Base-by-base conservation (phyloP, 2,329 filamentous ascomycete species). In the Fusarium algeriense region DNA sequence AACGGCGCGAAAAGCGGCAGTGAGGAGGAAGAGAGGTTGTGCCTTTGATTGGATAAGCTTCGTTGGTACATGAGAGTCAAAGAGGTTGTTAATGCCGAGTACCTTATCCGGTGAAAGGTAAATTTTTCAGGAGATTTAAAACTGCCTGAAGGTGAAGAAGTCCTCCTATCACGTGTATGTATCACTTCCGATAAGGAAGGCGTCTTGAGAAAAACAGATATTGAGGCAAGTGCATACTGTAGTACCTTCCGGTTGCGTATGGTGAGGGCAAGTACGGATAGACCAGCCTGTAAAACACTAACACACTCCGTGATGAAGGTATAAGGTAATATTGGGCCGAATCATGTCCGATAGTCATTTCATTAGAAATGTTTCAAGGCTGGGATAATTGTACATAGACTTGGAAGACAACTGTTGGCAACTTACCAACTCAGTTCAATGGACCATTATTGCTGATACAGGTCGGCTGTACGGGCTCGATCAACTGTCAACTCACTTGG, bases 1-100 rank as follows among this genome's bases (percentile, higher is more conserved):
- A 55, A 73, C 63, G 60, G 73, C 74, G 73, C 62, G 48, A 71
- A 50, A 30, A 48, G 74, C 64, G 73, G 64, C 48, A 67, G 58
- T 67, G 66, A 62, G 57, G 60, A 60, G 46, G 60, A 58, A 56
- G 48, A 54, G n/a, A 56, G 40, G 56, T 37, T 23, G 43, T 43
- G 30, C 35, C 15, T 43, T 43, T 63, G 38, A 64, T 73, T 70
- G 72, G 70, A 43, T 37, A 23, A 59, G n/a, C 20, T 64, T 40
- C 58, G 44, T 55, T 46, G 43, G 32, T 23, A 53, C 26, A 26
- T 10, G 30, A 20, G 26, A 30, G 35, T 54, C 46, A 19, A 37
- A 32, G 23, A 30, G 48, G 34, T 40, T 35, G 23, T 60, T n/a
- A 20, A 17, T 30, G 44, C 41, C 10, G 7, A 30, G 30, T 30